Evolutionary conservation across 2,329 filamentous ascomycete genomes (phyloP).

Genomic region (Alternaria sp.): DNA sequence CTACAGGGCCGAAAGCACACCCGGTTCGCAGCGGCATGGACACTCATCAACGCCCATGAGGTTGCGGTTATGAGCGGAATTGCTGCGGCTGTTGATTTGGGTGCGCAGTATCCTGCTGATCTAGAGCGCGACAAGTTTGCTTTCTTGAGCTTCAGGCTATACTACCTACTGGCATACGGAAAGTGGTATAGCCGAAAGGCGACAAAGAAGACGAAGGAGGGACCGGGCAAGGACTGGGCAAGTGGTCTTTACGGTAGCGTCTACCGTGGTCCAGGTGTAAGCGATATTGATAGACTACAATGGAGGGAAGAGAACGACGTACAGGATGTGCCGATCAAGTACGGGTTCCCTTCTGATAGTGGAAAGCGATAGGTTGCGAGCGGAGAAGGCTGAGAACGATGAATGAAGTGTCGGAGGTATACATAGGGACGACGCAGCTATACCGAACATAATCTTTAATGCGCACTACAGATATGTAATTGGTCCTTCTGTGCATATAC

Average conservation of each 20-base stretch:
- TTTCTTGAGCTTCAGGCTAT: conserved; percentile 67
- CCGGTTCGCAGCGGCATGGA: conserved; percentile 73
- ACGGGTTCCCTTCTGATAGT: conserved; percentile 20
- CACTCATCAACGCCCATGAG: conserved; percentile 75
- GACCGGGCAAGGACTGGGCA: conserved; percentile 64
- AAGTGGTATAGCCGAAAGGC: conserved; percentile 65
- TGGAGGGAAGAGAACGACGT: conserved; percentile 61
- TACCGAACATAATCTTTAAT: neutral
- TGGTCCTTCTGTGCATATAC: no score
- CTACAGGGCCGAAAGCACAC: conserved; percentile 72
- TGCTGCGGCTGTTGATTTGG: conserved; percentile 73
- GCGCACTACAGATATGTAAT: neutral
- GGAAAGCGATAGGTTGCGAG: conserved; percentile 18
- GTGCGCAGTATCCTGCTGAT: conserved; percentile 70
- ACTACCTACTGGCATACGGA: conserved; percentile 69
- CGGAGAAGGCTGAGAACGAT: neutral
- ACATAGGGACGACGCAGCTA: neutral
- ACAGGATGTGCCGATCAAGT: conserved; percentile 20
- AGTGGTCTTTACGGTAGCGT: conserved; percentile 67
- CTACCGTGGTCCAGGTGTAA: conserved; percentile 68
- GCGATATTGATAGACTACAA: conserved; percentile 61
- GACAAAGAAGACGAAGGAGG: conserved; percentile 55
- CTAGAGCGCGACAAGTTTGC: conserved; percentile 70
- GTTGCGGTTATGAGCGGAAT: conserved; percentile 76
- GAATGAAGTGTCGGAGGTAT: neutral